Evolutionary conservation across 1,284 basidiomycete genomes (phyloP), one percentile per base, ranked within the genome.

Genomic region (Rhodotorula sp.): DNA sequence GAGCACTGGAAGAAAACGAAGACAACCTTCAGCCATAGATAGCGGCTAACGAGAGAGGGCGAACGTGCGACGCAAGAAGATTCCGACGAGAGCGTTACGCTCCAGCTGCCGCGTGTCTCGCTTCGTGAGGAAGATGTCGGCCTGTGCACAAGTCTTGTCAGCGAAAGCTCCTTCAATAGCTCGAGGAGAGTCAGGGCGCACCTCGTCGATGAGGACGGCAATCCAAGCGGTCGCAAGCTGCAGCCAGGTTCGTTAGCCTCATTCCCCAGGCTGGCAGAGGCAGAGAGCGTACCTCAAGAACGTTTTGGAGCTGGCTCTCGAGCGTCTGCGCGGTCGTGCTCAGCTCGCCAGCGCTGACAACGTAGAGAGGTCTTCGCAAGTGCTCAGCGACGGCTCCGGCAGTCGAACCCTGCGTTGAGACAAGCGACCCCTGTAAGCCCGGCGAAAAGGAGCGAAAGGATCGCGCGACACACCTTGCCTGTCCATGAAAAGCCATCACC

Each of bases 141-240:
- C 71, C 69, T 65, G 37, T 10, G 34, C 34, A 34, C 34, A 34
- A 34, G 34, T 5, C n/a, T 34, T 34, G 10, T 30, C 2, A 3
- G 26, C 11, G 28, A 8, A 24, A 24, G 26, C 10, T 7, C 20
- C 7, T 10, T 28, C 20, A 10, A 20, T 18, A 8, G 20, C 9
- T 30, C 4, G 44, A 4, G 30, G 47, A 37, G 20, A 13, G 9
- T 8, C 6, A 2, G 15, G 16, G 18, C 50, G 6, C 44, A 55
- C 64, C 64, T 73, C 71, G 52, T 73, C 71, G 34, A 73, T 73
- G n/a, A 73, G 55, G 7, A 73, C 71, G 9, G 71, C 71, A n/a
- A 64, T 68, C 71, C 71, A 73, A 11, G 50, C 48, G 10, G 71
- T 73, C 1, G 71, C 69, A 28, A 68, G 66, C 66, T 68, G 66